Base-by-base conservation (phyloP, 2,329 filamentous ascomycete species). In the Aspergillus bombycis region DNA sequence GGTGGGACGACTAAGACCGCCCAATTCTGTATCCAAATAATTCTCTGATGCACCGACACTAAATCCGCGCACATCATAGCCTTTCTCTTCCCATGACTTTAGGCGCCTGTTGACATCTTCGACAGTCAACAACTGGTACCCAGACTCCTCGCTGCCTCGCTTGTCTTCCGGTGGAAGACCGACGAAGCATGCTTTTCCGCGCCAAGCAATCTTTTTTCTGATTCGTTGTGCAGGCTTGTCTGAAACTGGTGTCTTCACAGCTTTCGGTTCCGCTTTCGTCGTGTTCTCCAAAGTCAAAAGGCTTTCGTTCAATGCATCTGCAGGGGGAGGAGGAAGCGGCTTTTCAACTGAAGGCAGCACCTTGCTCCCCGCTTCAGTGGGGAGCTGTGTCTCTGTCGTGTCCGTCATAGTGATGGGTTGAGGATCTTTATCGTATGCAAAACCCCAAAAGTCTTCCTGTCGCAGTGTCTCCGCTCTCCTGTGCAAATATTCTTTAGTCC, bases 141-240 rank as follows among this genome's bases (percentile, higher is more conserved):
- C 72, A 16, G 71, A 69, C 64, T 77, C 75, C 32, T 74, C 73
- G 50, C 84, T 82, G 23, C 90, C 90, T 67, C 89, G 85, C 59
- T 87, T 84, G 58, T 91, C 89, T 65, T 91, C 88, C 53, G 85
- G 80, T 7, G 91, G 91, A 23, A 94, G 79, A 30, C 89, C 81
- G 50, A 94, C 88, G 70, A 91, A 78, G 59, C 92, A 92, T 63
- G 87, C 88, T 79, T 92, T 93, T 62, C 89, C 89, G 71, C 85
- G 90, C 90, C 91, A 93, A 53, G 85, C 84, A 2, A 94, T 82
- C 78, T 89, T 92, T 75, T 91, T 93, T 79, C 86, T 91, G n/a
- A 73, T 72, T 60, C 78, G 67, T 53, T 67, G 73, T 26, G 75
- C 71, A 53, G 62, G 57, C 52, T 67, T 68, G 30, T 65, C 67